phyloP scores from a whole-genome alignment of 176 grass and related monocot species.

The Metroxylon sagu region DNA sequence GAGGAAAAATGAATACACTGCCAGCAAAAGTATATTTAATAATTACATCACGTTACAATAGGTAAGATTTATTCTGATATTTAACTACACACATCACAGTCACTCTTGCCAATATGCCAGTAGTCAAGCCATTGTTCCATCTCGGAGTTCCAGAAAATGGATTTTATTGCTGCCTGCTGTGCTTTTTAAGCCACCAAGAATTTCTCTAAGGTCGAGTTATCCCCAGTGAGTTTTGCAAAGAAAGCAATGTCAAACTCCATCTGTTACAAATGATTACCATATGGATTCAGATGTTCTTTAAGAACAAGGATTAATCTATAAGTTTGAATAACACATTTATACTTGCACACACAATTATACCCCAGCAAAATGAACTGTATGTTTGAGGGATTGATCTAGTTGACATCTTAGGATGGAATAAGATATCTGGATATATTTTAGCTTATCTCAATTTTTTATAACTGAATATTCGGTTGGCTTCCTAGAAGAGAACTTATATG shows the following conservation, averaged over 20 bases:
- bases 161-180: conserved; percentile 43
- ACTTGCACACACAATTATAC: too few relatives aligned
- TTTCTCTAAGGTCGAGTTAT: conserved; percentile 34
- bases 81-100: conserved; percentile 33
- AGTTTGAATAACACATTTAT: too few relatives aligned
- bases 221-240: conserved; percentile 60
- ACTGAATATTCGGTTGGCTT: too few relatives aligned
- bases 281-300: neutral
- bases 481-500: too few relatives aligned
- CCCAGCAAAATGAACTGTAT: too few relatives aligned
- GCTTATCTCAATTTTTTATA: too few relatives aligned
- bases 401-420: too few relatives aligned
- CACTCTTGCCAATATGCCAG: conserved; percentile 40
- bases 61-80: neutral
- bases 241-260: conserved; percentile 63
- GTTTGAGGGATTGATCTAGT: too few relatives aligned
- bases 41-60: too few relatives aligned
- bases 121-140: conserved; percentile 87
- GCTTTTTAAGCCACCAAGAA: conserved; percentile 46
- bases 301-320: conserved; percentile 3
- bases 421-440: too few relatives aligned
- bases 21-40: neutral
- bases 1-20: conserved; percentile 10
- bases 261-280: conserved; percentile 27
- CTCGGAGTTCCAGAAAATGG: conserved; percentile 77